Conservation (phyloP, 768 basidiomycete species). For the Leccinum fibrillosum region DNA sequence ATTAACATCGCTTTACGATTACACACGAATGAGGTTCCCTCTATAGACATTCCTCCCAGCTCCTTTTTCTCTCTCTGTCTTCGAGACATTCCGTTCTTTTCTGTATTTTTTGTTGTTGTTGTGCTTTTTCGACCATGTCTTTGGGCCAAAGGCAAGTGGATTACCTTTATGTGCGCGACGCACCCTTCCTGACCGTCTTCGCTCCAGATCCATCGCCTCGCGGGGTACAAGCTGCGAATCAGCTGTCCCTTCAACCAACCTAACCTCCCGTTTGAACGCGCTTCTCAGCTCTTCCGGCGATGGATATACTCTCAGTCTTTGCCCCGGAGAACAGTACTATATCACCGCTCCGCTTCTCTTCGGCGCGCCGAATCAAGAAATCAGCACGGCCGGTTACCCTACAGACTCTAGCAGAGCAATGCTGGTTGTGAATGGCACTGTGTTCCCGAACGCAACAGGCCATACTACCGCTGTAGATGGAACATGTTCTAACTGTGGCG, state of each 20-base stretch:
- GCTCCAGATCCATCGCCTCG: background rate
- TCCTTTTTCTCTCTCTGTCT: background rate
- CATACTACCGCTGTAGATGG: constrained; percentile 76
- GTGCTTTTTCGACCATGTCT: constrained; percentile 11
- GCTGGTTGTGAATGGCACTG: constrained; percentile 65
- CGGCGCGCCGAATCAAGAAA: constrained; percentile 69
- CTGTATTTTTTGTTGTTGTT: background rate
- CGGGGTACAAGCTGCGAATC: constrained; percentile 25
- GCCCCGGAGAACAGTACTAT: constrained; percentile 58
- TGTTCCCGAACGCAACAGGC: constrained; percentile 50
- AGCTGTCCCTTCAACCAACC: constrained; percentile 58
- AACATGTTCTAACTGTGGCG: constrained; percentile 54
- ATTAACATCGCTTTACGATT: background rate
- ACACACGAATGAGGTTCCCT: background rate
- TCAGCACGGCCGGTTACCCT: constrained; percentile 77
- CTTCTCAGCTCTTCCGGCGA: constrained; percentile 63
- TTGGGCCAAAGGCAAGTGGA: constrained; percentile 7
- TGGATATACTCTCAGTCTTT: constrained; percentile 65
- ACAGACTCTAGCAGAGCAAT: constrained; percentile 62
- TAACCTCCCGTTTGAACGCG: constrained; percentile 62
- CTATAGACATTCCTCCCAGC: background rate
- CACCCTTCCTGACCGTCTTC: constrained; percentile 2
- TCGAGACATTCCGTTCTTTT: background rate
- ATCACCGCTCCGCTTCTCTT: constrained; percentile 68
- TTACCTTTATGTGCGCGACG: background rate